Conservation (phyloP, 805 yeast genomes). For the Cyberlindnera veronae region DNA sequence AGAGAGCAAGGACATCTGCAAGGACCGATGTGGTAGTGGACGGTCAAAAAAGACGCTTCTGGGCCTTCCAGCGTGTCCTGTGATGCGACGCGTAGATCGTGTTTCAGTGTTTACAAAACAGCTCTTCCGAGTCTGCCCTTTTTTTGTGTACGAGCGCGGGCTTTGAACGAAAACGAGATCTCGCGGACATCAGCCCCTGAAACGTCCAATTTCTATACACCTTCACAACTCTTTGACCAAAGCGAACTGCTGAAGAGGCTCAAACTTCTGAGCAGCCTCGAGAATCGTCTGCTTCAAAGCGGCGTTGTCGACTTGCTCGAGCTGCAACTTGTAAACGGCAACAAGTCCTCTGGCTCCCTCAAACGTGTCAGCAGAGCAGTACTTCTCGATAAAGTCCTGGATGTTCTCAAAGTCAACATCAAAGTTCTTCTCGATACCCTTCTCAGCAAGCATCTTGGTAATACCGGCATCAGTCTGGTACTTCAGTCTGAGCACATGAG, state of each 20-base stretch:
- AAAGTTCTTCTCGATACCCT: slow-evolving; percentile 26
- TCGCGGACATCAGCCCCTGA: too few species aligned
- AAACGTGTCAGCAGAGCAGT: slow-evolving; percentile 10
- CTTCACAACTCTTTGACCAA: slow-evolving; percentile 13
- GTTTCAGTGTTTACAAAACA: too few species aligned
- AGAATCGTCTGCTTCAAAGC: slow-evolving; percentile 15
- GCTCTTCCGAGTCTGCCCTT: too few species aligned
- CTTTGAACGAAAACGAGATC: too few species aligned
- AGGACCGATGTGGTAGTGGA: too few species aligned
- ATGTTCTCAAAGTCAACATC: slow-evolving; percentile 17
- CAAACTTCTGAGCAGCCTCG: slow-evolving; percentile 11
- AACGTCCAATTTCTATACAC: too few species aligned
- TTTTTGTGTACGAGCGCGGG: too few species aligned
- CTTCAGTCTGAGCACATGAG: slow-evolving; percentile 21
- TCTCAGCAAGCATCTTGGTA: slow-evolving; percentile 24
- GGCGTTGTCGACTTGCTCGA: slow-evolving; percentile 19
- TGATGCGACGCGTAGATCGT: too few species aligned
- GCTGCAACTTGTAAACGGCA: slow-evolving; percentile 15
- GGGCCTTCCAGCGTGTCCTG: too few species aligned
- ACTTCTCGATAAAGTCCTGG: slow-evolving; percentile 12
- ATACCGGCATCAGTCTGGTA: slow-evolving; percentile 21
- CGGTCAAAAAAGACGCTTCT: too few species aligned
- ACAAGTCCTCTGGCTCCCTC: slow-evolving; percentile 17
- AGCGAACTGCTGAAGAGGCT: slow-evolving; percentile 21
- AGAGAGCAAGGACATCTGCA: too few species aligned